Base-by-base conservation (phyloP, 805 yeast species). In the Wickerhamomyces hampshirensis region DNA sequence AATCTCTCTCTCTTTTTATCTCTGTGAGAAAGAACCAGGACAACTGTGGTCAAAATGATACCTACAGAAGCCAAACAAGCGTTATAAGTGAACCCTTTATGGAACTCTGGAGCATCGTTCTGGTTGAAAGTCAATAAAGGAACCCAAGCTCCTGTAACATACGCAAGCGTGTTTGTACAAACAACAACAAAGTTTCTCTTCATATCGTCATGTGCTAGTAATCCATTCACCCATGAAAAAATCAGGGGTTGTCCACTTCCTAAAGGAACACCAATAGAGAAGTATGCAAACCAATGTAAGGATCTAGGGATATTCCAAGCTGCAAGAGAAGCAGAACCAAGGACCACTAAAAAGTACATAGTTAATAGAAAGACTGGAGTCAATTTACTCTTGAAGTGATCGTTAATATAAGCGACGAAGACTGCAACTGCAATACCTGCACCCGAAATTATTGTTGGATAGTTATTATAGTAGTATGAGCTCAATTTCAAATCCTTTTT, bases 181-280 rank as follows among this genome's bases (percentile, higher is more conserved):
- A 61, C 69, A 12, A 68, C 66, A 5, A 63, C 58, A 23, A 65
- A 55, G 34, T 55, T 59, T 28, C 70, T 43, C 43, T 56, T 53
- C 52, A 50, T 44, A 35, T 59, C 62, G 35, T 59, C 56, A 33
- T 47, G 38, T 18, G 61, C 59, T 14, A 75, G 49, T 18, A 67
- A 47, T 26, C 73, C 58, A 48, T 75, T 75, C 26, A 74, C 66
- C 82, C 81, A 76, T 3, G 77, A 61, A 41, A 68, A 75, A 11
- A 74, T 70, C 44, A 70, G 64, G 3, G 80, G 79, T 55, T 72
- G 80, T 1, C 77, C 80, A 68, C 67, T 67, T 4, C 70, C 49
- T 0, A 69, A 58, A 8, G 77, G 76, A 12, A 69, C 51, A 3
- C 75, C 74, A 4, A 68, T 53, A 31, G 73, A 42, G 44, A 66